Evolutionary conservation across 2,329 filamentous ascomycete species (phyloP).

Genomic region (Stenocarpella maydis): DNA sequence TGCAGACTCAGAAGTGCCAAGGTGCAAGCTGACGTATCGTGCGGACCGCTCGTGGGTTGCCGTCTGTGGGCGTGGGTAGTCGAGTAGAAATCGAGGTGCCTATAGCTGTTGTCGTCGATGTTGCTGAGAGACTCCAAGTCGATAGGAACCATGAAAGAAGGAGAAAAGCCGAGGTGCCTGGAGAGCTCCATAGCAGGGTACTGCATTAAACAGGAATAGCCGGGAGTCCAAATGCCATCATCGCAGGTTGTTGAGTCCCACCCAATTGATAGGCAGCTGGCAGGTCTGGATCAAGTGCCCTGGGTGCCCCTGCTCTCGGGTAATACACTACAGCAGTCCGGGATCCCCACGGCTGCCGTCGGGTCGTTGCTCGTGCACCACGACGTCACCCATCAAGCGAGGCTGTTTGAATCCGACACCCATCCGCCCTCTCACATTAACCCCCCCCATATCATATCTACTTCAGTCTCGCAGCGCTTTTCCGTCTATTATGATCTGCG

Average conservation of each 20-base stretch:
- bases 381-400: constrained; percentile 24
- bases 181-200: constrained; percentile 2
- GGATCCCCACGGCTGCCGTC: constrained; percentile 15
- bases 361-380: background rate
- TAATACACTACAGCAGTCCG: background rate
- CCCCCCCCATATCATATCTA: background rate
- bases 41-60: constrained; percentile 18
- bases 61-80: background rate
- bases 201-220: constrained; percentile 6
- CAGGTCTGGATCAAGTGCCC: background rate
- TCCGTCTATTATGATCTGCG: constrained; percentile 24
- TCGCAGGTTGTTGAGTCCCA: constrained; percentile 22
- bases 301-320: background rate
- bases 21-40: constrained; percentile 22
- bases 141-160: background rate
- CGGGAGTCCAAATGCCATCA: constrained; percentile 25
- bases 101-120: background rate
- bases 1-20: constrained; percentile 9
- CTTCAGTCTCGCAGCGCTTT: background rate
- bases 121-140: background rate
- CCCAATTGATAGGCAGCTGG: constrained; percentile 6
- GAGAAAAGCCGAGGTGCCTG: background rate
- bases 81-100: background rate
- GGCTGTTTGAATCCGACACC: constrained; percentile 19
- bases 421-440: background rate